A percentile compares a stretch with the other conserved stretches of the same genome.
phyloP scores from a whole-genome alignment of 2,329 filamentous ascomycete species.

The Lithohypha guttulata region DNA sequence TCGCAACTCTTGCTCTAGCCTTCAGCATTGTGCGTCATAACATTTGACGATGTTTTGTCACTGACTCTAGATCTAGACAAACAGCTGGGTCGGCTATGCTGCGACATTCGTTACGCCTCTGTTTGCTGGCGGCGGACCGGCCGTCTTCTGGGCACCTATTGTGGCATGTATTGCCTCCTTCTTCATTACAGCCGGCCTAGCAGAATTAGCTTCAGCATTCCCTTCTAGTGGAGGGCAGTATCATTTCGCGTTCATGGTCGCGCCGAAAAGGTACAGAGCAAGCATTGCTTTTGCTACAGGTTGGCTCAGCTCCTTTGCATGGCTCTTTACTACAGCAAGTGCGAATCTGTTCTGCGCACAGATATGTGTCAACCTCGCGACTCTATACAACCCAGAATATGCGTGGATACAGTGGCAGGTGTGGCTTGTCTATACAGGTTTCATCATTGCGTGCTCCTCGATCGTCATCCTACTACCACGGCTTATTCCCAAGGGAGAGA shows the following conservation, averaged over 20 bases:
- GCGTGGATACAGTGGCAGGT: slow-evolving; percentile 4
- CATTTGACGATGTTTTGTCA: background rate
- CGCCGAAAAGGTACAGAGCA: slow-evolving; percentile 14
- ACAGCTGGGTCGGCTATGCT: slow-evolving; percentile 26
- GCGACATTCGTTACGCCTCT: slow-evolving; percentile 19
- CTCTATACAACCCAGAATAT: background rate
- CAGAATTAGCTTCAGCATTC: slow-evolving; percentile 48
- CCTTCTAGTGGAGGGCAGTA: slow-evolving; percentile 49
- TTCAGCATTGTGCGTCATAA: slow-evolving; percentile 1
- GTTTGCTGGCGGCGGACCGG: slow-evolving; percentile 21
- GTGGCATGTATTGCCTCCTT: slow-evolving; percentile 24
- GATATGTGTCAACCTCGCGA: slow-evolving; percentile 15
- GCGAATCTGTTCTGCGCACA: slow-evolving; percentile 21
- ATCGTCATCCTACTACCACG: slow-evolving; percentile 14
- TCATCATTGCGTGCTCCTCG: slow-evolving; percentile 14
- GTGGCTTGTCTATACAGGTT: slow-evolving; percentile 20
- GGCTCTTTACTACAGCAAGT: slow-evolving; percentile 19
- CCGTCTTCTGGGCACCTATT: slow-evolving; percentile 21
- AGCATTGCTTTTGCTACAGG: slow-evolving; percentile 18
- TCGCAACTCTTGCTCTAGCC: slow-evolving; percentile 5
- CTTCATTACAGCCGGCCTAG: slow-evolving; percentile 45
- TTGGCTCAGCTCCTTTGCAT: slow-evolving; percentile 20
- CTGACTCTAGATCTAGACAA: slow-evolving; percentile 15
- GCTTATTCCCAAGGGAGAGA: slow-evolving; percentile 12
- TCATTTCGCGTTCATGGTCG: slow-evolving; percentile 27